Evolutionary conservation across 345 rosid genomes (phyloP).

Genomic region (Eucalyptus regnans): DNA sequence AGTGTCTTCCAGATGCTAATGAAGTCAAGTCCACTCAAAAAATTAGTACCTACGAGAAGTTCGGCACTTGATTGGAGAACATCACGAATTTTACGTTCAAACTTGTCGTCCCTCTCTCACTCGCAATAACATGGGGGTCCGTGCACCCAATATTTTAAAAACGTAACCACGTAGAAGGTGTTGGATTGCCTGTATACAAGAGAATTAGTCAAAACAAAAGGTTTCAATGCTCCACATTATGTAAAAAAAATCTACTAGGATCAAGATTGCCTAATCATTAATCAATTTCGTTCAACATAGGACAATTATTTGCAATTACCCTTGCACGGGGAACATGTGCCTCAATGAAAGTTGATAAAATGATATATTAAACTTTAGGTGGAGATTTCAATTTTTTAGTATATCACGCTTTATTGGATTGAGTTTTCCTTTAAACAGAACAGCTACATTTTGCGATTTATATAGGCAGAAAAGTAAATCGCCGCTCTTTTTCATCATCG

Average conservation of each 20-base stretch:
- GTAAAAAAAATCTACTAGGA: not conserved
- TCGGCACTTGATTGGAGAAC: not conserved
- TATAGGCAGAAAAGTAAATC: not conserved
- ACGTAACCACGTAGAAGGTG: not conserved
- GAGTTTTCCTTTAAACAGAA: not conserved
- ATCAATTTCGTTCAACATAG: not conserved
- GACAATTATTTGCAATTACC: not conserved
- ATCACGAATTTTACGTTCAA: not conserved
- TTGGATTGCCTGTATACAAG: not conserved
- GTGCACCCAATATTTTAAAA: not conserved
- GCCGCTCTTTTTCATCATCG: not conserved
- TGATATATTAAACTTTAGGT: not conserved
- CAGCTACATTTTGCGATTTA: not conserved
- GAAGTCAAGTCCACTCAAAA: not conserved
- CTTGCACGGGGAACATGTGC: not conserved
- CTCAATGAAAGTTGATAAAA: not conserved
- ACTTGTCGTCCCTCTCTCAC: not conserved
- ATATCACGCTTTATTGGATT: not conserved
- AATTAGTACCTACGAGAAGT: not conserved
- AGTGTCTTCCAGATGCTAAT: not conserved
- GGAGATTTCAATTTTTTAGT: not conserved
- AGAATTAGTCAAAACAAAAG: not conserved
- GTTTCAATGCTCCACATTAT: not conserved
- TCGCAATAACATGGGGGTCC: not conserved
- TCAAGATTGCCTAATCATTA: not conserved